Evolutionary conservation across 1,284 basidiomycete species (phyloP).

Genomic region (Gymnopus androsaceus): DNA sequence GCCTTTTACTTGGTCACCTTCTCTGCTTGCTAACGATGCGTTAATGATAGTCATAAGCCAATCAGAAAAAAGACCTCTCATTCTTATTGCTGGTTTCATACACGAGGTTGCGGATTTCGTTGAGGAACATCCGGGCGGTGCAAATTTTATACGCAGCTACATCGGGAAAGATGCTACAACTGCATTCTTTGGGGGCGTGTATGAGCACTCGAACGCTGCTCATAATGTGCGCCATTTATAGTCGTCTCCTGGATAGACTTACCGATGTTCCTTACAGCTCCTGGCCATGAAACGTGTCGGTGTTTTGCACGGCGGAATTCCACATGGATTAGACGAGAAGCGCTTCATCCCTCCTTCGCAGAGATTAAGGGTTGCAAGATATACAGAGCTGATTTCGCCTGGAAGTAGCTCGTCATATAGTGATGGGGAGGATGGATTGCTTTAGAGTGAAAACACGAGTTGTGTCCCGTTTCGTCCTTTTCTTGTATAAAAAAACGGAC

Average conservation of each 20-base stretch:
- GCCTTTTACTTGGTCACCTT: too few relatives aligned
- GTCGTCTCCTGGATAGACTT: neutral
- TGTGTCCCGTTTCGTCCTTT: too few relatives aligned
- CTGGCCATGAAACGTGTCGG: slow-evolving; percentile 86
- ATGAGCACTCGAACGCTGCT: slow-evolving; percentile 92
- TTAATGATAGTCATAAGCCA: slow-evolving; percentile 79
- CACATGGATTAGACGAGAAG: slow-evolving; percentile 53
- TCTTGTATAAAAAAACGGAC: too few relatives aligned
- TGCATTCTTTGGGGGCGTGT: slow-evolving; percentile 93
- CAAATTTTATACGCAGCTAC: slow-evolving; percentile 61
- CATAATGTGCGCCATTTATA: slow-evolving; percentile 63
- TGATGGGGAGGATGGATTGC: slow-evolving; percentile 37
- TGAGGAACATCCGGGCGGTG: slow-evolving; percentile 87
- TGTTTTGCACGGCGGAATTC: slow-evolving; percentile 78
- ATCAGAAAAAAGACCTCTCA: slow-evolving; percentile 71
- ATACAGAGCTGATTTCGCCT: slow-evolving; percentile 60
- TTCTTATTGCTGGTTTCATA: slow-evolving; percentile 88
- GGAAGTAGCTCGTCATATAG: slow-evolving; percentile 43
- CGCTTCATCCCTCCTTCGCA: slow-evolving; percentile 62
- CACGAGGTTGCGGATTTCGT: slow-evolving; percentile 87
- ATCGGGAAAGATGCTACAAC: slow-evolving; percentile 85
- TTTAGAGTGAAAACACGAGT: too few relatives aligned
- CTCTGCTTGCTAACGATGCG: too few relatives aligned
- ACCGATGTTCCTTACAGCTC: slow-evolving; percentile 23
- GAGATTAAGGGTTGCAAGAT: slow-evolving; percentile 66